Base-by-base conservation (phyloP, 495 filamentous ascomycete genomes). In the Gamarada debralockiae region DNA sequence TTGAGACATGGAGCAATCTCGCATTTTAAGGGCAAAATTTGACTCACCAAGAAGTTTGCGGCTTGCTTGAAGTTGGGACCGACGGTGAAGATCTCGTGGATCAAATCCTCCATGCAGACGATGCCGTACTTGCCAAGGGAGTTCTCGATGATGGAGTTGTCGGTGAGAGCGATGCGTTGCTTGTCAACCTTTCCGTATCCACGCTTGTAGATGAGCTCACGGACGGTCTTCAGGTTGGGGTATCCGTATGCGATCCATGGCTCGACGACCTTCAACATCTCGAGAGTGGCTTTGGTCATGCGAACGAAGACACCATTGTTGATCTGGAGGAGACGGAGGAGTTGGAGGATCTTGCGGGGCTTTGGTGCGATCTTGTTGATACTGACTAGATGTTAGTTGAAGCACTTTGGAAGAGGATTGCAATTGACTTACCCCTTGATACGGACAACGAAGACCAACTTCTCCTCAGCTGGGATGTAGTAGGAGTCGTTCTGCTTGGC, bases 321-420 rank as follows among this genome's bases (percentile, higher is more conserved):
- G 87, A 98, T 97, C 80, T 98, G 93, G 69, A 97, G 85, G 59
- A 98, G 88, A 78, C 93, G 92, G 70, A 98, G 91, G 39, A 98
- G 88, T 77, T 97, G 93, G 59, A 98, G 84, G 68, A 96, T 97
- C 86, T 98, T 97, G 79, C 95, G 90, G 74, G 95, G 95, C 86
- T 98, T 97, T 67, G 93, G 93, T 70, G 93, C 83, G 63, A 98
- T 97, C 86, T 98, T 97, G 87, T 97, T 97, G 90, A 98, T 98
- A 95, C 93, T 61, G 20, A 2, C 17, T n/a, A 9, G 1, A 27
- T 18, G 43, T 56, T 41, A 58, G 38, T n/a, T n/a, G 0, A 86
- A 50, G 17, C 34, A 37, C 9, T 47, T 43, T 34, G 12, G 55
- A 29, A 24, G 2, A 49, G 8, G 25, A n/a, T 33, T 15, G 23